Conservation (phyloP, 495 filamentous ascomycete species). For the Staphylotrichum tortipilum region DNA sequence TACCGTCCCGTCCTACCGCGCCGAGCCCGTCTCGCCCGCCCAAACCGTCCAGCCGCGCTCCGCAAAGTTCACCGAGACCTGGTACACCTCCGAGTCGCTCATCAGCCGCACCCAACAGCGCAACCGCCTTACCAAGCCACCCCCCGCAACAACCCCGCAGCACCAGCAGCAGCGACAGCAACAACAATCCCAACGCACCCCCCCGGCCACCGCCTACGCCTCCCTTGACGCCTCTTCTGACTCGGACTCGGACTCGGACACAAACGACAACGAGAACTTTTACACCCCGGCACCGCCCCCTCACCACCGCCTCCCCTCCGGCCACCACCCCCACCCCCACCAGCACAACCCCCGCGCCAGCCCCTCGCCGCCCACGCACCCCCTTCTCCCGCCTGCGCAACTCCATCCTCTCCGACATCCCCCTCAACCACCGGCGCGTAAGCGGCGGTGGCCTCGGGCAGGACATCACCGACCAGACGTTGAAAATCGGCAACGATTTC, state of each 20-base stretch:
- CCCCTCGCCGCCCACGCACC: constrained; percentile 15
- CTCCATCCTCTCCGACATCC: constrained; percentile 35
- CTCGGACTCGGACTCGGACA: neutral
- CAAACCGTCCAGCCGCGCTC: constrained; percentile 39
- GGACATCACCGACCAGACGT: constrained; percentile 20
- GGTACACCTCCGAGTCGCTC: constrained; percentile 46
- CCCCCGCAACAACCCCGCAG: too few species aligned
- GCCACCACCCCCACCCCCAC: neutral
- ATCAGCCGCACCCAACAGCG: constrained; percentile 44
- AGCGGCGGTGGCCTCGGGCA: constrained; percentile 24
- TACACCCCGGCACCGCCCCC: constrained; percentile 30
- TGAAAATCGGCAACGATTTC: constrained; percentile 11
- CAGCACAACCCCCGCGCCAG: neutral
- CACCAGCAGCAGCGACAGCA: too few species aligned
- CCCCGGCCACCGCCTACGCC: constrained; percentile 29
- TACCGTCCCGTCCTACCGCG: constrained; percentile 17
- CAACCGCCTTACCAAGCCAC: too few species aligned
- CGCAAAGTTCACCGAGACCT: constrained; percentile 56
- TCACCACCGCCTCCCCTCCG: constrained; percentile 23
- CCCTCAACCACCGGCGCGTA: constrained; percentile 31
- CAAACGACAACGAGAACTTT: constrained; percentile 16
- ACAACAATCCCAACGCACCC: too few species aligned
- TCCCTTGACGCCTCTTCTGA: constrained; percentile 31
- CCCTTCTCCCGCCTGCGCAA: constrained; percentile 23
- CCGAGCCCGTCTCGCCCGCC: constrained; percentile 16